Percentiles rank a stretch among this genome's conserved stretches.
These are phyloP conservation scores for Euphorbia pulcherrima DNA, from an alignment of 345 rosid species.

Conservation along the genomic window DNA sequence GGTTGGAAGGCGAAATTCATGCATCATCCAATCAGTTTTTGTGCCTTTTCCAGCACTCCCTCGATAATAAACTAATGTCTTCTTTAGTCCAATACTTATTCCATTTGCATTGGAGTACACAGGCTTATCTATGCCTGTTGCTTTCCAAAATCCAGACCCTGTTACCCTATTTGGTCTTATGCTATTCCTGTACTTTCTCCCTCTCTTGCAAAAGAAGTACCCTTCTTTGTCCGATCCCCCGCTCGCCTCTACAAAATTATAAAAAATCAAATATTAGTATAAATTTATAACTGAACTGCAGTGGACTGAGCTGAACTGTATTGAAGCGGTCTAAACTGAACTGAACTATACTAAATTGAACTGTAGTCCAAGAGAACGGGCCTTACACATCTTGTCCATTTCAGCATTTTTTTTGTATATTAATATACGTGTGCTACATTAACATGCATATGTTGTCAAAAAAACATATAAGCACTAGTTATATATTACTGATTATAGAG, in stretches of 20 bases:
- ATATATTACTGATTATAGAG: no score
- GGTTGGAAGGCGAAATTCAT: conserved; percentile 85
- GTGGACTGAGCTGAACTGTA: no score
- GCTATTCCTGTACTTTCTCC: conserved; percentile 88
- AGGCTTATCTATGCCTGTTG: conserved; percentile 88
- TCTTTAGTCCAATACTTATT: conserved; percentile 74
- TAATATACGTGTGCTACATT: no score
- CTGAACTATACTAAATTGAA: no score
- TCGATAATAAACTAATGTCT: conserved; percentile 79
- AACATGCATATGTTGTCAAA: no score
- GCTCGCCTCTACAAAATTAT: conserved; percentile 29
- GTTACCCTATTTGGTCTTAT: conserved; percentile 91
- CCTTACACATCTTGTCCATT: no score
- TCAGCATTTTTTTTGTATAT: no score
- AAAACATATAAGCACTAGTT: no score
- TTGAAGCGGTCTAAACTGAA: no score
- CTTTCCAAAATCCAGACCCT: conserved; percentile 95
- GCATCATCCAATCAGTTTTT: conserved; percentile 99
- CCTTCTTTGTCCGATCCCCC: conserved; percentile 52
- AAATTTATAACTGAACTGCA: no score
- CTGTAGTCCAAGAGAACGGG: no score
- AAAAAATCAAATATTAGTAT: no score
- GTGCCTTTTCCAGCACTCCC: conserved; percentile 93
- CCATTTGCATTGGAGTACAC: conserved; percentile 39
- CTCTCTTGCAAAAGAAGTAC: conserved; percentile 88